Evolutionary conservation across 2,329 filamentous ascomycete genomes (phyloP).

Genomic region (Hymenotorrendiella dingleyae): DNA sequence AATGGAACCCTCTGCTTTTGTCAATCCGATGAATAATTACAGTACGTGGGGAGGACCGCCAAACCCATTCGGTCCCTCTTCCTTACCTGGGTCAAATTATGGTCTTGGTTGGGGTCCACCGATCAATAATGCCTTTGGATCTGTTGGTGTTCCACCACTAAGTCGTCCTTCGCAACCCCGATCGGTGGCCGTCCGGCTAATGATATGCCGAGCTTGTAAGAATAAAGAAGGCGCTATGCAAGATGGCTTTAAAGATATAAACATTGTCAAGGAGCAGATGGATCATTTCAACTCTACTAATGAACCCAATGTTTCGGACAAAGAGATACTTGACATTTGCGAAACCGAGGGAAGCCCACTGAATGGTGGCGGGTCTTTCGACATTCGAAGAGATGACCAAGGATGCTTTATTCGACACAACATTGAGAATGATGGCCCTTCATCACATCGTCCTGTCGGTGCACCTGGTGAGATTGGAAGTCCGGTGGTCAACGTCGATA

Average conservation of each 20-base stretch:
- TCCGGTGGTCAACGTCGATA: constrained; percentile 43
- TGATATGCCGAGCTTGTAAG: constrained; percentile 76
- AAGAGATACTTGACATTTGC: constrained; percentile 71
- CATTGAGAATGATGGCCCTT: constrained; percentile 43
- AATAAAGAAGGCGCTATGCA: constrained; percentile 43
- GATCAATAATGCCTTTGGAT: constrained; percentile 41
- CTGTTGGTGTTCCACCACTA: constrained; percentile 34
- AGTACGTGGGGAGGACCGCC: constrained; percentile 31
- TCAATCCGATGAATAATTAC: constrained; percentile 25
- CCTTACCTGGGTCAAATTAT: constrained; percentile 28
- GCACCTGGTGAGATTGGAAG: constrained; percentile 66
- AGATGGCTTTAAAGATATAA: constrained; percentile 66
- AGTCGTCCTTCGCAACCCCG: constrained; percentile 51
- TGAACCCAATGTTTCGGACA: constrained; percentile 41
- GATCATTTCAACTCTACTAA: constrained; percentile 50
- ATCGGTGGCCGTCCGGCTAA: constrained; percentile 62
- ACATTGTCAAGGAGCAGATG: constrained; percentile 57
- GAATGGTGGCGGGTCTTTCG: constrained; percentile 89
- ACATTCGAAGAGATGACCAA: constrained; percentile 33
- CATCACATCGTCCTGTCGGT: constrained; percentile 38
- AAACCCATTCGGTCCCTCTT: constrained; percentile 30
- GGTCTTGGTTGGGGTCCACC: constrained; percentile 26
- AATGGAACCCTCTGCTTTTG: constrained; percentile 27
- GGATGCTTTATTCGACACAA: constrained; percentile 41
- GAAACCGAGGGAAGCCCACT: constrained; percentile 82